phyloP scores from a whole-genome alignment of 331 rosid genomes.

The Spiraea crenata region DNA sequence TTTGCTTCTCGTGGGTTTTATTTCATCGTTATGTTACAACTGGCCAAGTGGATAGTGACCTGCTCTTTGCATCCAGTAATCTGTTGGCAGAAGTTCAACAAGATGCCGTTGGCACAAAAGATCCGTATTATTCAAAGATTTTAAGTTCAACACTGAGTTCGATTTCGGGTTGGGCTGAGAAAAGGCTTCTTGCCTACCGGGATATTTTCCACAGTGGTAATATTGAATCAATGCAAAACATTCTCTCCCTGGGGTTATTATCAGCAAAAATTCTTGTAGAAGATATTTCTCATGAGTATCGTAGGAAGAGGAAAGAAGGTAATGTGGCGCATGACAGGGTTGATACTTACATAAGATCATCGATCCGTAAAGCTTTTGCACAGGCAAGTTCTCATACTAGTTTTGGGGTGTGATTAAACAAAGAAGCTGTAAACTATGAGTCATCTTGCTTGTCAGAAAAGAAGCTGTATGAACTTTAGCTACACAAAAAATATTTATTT shows the following conservation, averaged over 20 bases:
- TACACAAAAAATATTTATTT: background rate
- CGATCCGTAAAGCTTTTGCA: constrained; percentile 74
- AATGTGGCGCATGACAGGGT: constrained; percentile 68
- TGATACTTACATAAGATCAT: constrained; percentile 82
- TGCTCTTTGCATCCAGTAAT: constrained; percentile 63
- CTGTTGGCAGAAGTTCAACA: constrained; percentile 82
- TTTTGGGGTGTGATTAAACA: background rate
- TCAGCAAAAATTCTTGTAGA: constrained; percentile 74
- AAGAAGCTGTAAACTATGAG: background rate
- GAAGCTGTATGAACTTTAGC: background rate
- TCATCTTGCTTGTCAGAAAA: too few species aligned
- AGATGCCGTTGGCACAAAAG: constrained; percentile 63
- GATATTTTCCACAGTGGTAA: constrained; percentile 70
- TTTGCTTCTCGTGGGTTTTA: constrained; percentile 88
- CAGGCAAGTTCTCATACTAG: constrained; percentile 58
- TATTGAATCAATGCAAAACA: constrained; percentile 68
- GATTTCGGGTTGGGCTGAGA: constrained; percentile 82
- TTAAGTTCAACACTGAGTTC: constrained; percentile 70
- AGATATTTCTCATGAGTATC: constrained; percentile 63
- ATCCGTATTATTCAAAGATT: constrained; percentile 63
- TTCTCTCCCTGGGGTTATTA: constrained; percentile 75
- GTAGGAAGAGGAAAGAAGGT: constrained; percentile 63
- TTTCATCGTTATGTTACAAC: constrained; percentile 76
- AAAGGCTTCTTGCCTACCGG: constrained; percentile 82
- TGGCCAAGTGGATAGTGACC: constrained; percentile 67